Percentiles rank a stretch among this genome's conserved stretches.
Conservation (phyloP, 2,329 filamentous ascomycete genomes). For the Aspergillus sp. region DNA sequence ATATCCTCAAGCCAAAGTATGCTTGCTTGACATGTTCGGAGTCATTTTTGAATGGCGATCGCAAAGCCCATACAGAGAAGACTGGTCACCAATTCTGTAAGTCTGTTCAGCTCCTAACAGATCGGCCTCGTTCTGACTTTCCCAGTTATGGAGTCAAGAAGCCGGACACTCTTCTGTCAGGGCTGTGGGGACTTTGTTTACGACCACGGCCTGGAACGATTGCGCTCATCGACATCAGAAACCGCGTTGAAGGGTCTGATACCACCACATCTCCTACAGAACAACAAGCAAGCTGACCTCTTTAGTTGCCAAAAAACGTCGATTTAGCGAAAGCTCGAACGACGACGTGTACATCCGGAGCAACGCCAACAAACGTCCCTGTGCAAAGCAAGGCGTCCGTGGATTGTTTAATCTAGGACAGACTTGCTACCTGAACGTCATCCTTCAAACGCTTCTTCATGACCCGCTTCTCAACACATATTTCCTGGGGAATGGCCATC, state of each 20-base stretch:
- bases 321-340: slow-evolving; percentile 48
- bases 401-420: slow-evolving; percentile 98
- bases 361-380: slow-evolving; percentile 77
- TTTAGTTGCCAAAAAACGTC: slow-evolving; percentile 32
- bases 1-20: slow-evolving; percentile 38
- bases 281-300: background rate
- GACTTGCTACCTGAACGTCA: slow-evolving; percentile 96
- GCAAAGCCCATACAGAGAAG: slow-evolving; percentile 34
- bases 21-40: slow-evolving; percentile 38
- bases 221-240: slow-evolving; percentile 25
- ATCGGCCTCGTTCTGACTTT: slow-evolving; percentile 7
- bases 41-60: slow-evolving; percentile 27
- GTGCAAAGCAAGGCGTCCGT: slow-evolving; percentile 80
- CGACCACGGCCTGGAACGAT: slow-evolving; percentile 38
- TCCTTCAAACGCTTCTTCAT: slow-evolving; percentile 88
- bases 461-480: slow-evolving; percentile 89
- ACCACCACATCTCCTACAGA: background rate
- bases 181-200: slow-evolving; percentile 42
- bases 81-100: slow-evolving; percentile 43
- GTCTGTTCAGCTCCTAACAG: slow-evolving; percentile 6
- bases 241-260: slow-evolving; percentile 18
- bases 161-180: slow-evolving; percentile 39
- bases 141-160: slow-evolving; percentile 41
- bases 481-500: slow-evolving; percentile 88
- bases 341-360: slow-evolving; percentile 72